Conservation (phyloP, 768 basidiomycete species). For the Hygrophorus russula region DNA sequence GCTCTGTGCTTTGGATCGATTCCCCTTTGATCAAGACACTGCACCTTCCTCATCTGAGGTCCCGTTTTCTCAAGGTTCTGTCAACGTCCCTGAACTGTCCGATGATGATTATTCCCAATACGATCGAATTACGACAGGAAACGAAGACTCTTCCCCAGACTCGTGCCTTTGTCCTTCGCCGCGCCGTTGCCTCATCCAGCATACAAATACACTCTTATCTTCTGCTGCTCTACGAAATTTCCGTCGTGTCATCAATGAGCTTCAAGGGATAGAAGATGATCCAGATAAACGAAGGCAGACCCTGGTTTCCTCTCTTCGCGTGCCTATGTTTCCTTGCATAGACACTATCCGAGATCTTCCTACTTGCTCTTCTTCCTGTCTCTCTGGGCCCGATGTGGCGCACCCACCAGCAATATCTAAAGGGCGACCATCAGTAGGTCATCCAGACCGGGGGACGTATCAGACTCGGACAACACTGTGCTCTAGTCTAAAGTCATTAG, state of each 20-base stretch:
- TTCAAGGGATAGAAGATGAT: conserved; percentile 3
- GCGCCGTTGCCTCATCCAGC: not conserved
- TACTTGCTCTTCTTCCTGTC: too few relatives aligned
- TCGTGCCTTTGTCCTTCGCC: not conserved
- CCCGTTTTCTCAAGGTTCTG: not conserved
- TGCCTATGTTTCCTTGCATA: not conserved
- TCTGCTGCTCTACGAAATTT: not conserved
- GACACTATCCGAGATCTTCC: too few relatives aligned
- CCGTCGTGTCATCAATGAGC: not conserved
- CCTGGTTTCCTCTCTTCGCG: not conserved
- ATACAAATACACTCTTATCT: not conserved
- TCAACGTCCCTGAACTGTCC: too few relatives aligned
- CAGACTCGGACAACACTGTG: too few relatives aligned
- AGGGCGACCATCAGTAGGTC: too few relatives aligned
- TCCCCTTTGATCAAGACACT: not conserved
- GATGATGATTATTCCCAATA: too few relatives aligned
- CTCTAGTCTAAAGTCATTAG: conserved; percentile 2
- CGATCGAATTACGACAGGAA: not conserved
- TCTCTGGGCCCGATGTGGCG: too few relatives aligned
- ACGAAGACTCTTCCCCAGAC: not conserved
- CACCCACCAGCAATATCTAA: too few relatives aligned
- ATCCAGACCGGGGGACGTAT: not conserved
- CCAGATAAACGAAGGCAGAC: not conserved
- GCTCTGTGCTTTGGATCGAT: conserved; percentile 6
- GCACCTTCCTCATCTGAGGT: conserved; percentile 1